phyloP scores from a whole-genome alignment of 257 asterid genomes.

The Nemophila menziesii region DNA sequence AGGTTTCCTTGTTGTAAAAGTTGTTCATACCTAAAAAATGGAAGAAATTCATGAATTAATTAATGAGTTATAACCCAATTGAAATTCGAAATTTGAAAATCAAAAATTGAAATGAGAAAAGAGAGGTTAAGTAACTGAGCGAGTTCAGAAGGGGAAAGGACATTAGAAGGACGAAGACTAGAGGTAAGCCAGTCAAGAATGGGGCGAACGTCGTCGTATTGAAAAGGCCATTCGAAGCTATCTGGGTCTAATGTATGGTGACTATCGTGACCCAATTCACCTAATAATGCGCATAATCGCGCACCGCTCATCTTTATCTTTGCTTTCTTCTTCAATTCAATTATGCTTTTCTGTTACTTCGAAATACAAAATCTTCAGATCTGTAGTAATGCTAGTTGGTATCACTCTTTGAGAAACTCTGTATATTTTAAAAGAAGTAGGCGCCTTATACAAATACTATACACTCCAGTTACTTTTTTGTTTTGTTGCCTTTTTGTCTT shows the following conservation, averaged over 20 bases:
- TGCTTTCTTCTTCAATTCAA: background rate
- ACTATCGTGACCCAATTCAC: slow-evolving; percentile 79
- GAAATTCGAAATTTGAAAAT: background rate
- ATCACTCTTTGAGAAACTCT: background rate
- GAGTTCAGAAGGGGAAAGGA: slow-evolving; percentile 77
- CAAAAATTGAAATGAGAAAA: background rate
- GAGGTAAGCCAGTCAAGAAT: slow-evolving; percentile 96
- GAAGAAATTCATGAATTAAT: slow-evolving; percentile 3
- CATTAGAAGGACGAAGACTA: slow-evolving; percentile 87
- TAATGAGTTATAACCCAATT: background rate
- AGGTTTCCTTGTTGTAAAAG: slow-evolving; percentile 78
- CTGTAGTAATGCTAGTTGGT: background rate
- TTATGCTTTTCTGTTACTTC: no score
- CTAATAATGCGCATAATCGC: slow-evolving; percentile 58
- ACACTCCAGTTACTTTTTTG: no score
- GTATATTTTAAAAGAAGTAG: background rate
- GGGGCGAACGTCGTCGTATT: slow-evolving; percentile 93
- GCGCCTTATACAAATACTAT: no score
- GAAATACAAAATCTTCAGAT: background rate
- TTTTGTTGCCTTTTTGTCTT: no score
- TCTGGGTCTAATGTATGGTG: slow-evolving; percentile 67
- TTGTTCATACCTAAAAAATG: slow-evolving; percentile 54
- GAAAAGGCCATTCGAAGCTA: slow-evolving; percentile 98
- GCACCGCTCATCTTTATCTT: slow-evolving; percentile 58
- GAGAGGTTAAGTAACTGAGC: slow-evolving; percentile 43